Evolutionary conservation across 1,284 basidiomycete genomes (phyloP).

Genomic region (Xerocomus minutiporus): DNA sequence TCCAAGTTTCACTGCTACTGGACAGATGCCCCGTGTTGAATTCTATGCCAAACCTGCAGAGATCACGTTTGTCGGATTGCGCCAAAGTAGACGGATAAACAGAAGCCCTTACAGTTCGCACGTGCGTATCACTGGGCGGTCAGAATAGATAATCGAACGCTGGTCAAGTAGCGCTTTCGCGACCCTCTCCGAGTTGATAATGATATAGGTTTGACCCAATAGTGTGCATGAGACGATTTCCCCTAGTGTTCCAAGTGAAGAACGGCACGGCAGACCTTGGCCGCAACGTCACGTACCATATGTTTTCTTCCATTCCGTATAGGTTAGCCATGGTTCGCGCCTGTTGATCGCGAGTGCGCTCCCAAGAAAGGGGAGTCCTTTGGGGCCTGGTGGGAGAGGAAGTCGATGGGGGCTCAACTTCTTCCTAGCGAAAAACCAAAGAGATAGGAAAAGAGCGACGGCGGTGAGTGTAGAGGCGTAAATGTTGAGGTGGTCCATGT

Average conservation of each 20-base stretch:
- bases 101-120: conserved; percentile 10
- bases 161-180: conserved; percentile 23
- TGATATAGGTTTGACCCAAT: conserved; percentile 21
- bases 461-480: neutral
- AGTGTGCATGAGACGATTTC: conserved; percentile 19
- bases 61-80: neutral
- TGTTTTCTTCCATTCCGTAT: conserved; percentile 20
- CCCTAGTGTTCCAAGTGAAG: conserved; percentile 10
- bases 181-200: conserved; percentile 22
- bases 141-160: conserved; percentile 21
- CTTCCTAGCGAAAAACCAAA: conserved; percentile 5
- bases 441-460: conserved; percentile 1
- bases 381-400: conserved; percentile 31
- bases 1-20: conserved; percentile 14
- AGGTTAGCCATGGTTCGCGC: conserved; percentile 30
- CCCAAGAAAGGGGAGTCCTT: conserved; percentile 26
- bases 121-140: conserved; percentile 11
- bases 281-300: conserved; percentile 20
- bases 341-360: conserved; percentile 24
- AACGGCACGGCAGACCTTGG: neutral
- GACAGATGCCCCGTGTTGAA: conserved; percentile 21
- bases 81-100: neutral
- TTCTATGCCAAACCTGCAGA: conserved; percentile 17
- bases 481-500: conserved; percentile 8
- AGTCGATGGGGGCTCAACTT: conserved; percentile 15